Base-by-base conservation (phyloP, 805 yeast genomes). In the Candida broadrunensis region DNA sequence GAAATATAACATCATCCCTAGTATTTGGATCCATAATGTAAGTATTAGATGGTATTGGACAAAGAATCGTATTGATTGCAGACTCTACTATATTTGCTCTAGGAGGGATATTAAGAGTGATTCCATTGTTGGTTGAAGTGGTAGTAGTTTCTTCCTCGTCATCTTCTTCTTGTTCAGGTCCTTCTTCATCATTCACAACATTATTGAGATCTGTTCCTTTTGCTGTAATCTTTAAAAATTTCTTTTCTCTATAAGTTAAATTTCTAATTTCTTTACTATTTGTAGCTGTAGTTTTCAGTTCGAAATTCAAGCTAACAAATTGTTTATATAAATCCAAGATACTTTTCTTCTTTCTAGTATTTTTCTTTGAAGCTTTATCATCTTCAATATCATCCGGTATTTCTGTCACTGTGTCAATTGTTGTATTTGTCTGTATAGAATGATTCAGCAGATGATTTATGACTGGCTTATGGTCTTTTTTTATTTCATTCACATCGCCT, bases 1-100 rank as follows among this genome's bases (percentile, higher is more conserved):
- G 76, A 50, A 69, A 67, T 8, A 70, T 65, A 20, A 67, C 70
- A 4, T 61, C 56, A 8, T 53, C 46, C n/a, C 76, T 54, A 3
- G 53, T 31, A 1, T 48, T 55, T 1, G 76, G 76, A 15, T 63
- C 49, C 19, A 58, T 44, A 12, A 70, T 55, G 43, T 50, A 69
- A 15, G 53, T 44, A 5, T 46, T 45, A 1, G 70, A 58, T 1
- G 76, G 76, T 18, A 60, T 50, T 0, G 76, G 76, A 43, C 70
- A 62, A 13, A 69, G 44, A 6, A 70, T 38, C 2, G 73, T 55
- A 49, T 53, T 63, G n/a, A 70, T 42, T 1, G 74, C 75, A 9
- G 72, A 64, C 36, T 67, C 73, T 8, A 70, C 55, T 1, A 70
- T 64, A 2, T 71, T 64, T 1, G 76, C 73, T 46, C 65, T 64